Conservation (phyloP, 306 rosid genomes). For the Cicer pinnatifidum region DNA sequence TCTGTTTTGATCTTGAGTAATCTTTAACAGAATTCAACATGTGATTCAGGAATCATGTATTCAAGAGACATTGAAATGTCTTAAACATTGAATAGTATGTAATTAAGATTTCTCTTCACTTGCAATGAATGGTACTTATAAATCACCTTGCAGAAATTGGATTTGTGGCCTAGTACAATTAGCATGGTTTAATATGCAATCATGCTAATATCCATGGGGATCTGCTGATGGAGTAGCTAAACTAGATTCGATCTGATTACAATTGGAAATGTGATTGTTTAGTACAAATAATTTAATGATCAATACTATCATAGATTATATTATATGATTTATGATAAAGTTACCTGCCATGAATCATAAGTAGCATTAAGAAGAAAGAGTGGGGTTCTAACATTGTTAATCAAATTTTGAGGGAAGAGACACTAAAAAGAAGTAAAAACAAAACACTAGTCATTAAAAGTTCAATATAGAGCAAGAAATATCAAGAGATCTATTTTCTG, state of each 20-base stretch:
- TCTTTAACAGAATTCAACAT: constrained; percentile 64
- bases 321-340: too few species aligned
- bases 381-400: too few species aligned
- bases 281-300: constrained; percentile 16
- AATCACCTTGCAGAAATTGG: constrained; percentile 75
- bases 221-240: constrained; percentile 95
- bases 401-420: too few species aligned
- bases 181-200: constrained; percentile 80
- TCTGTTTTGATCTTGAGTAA: constrained; percentile 61
- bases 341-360: too few species aligned
- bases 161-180: constrained; percentile 71
- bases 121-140: constrained; percentile 1
- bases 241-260: constrained; percentile 79
- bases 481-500: too few species aligned
- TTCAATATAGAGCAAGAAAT: too few species aligned
- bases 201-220: constrained; percentile 84
- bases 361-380: too few species aligned
- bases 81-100: not conserved
- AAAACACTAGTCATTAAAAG: too few species aligned
- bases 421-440: too few species aligned
- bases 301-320: too few species aligned
- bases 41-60: constrained; percentile 79
- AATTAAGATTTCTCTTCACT: not conserved
- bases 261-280: constrained; percentile 17
- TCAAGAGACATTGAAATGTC: constrained; percentile 15